Base-by-base conservation (phyloP, 1,284 basidiomycete genomes). In the Gomphus bonarii region DNA sequence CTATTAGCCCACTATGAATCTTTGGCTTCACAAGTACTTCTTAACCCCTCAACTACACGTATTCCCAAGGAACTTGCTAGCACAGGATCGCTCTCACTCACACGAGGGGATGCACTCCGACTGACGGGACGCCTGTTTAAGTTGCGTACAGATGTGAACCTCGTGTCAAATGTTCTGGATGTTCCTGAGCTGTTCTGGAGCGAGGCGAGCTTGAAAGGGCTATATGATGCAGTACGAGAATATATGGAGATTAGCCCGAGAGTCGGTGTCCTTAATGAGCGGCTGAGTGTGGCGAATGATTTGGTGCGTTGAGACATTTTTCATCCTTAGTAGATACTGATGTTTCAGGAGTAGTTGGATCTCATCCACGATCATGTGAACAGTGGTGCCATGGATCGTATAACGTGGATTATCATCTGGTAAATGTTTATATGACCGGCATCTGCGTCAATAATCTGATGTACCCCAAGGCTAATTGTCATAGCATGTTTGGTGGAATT, bases 401-500 rank as follows among this genome's bases (percentile, higher is more conserved):
- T 95, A 64, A 94, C 91, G 3, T 93, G 91, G 91, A 91, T 95
- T 63, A 84, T 97, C 61, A 97, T 97, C 64, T 95, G 91, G 88
- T 87, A 66, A 33, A 73, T 52, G 16, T 16, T 31, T 14, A 3
- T 22, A 20, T 22, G 18, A 46, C 11, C 18, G 18, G 18, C 20
- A 46, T 30, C 8, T n/a, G 25, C n/a, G 14, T n/a, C 46, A 14
- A 28, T n/a, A 30, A n/a, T 14, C 46, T 30, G 28, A 48, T 30
- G 8, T 48, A 16, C 22, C 8, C 12, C 46, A 56, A 88, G 85
- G 83, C 75, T 97, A 42, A 97, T 97, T 65, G 84, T 94, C 20
- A 84, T 87, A 0, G 93, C 91, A 4, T 88, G 88, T 68, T 69
- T 95, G 18, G 92, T 93, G 5, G 91, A 91, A 70, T 65, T 82